Evolutionary conservation across 1,139 yeast species (phyloP).

Genomic region (Hyphopichia buzzinii): DNA sequence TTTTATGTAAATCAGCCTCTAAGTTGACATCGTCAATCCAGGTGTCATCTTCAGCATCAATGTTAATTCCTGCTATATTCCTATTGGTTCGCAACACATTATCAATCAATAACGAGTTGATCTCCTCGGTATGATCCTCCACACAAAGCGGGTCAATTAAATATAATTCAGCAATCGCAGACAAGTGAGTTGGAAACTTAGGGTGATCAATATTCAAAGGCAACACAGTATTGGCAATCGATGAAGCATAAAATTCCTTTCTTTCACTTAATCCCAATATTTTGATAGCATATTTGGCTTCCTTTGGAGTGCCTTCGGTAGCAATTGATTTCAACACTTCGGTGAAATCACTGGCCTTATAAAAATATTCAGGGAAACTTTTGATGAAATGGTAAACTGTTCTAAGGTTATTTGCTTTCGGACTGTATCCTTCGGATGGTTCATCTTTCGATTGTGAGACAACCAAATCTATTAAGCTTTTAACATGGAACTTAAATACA

Average conservation of each 20-base stretch:
- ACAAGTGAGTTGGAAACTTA: conserved; percentile 53
- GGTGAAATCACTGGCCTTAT: conserved; percentile 34
- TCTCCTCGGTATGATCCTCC: conserved; percentile 53
- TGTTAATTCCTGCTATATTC: conserved; percentile 16
- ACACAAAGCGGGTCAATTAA: conserved; percentile 49
- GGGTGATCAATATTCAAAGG: conserved; percentile 46
- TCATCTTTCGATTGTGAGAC: conserved; percentile 12
- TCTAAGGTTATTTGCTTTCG: conserved; percentile 35
- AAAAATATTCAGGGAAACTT: conserved; percentile 41
- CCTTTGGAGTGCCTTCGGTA: conserved; percentile 52
- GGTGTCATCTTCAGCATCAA: conserved; percentile 23
- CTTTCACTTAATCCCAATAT: conserved; percentile 49
- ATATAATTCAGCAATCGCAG: conserved; percentile 63
- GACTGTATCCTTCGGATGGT: conserved; percentile 4
- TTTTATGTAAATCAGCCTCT: conserved; percentile 19
- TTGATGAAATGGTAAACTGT: conserved; percentile 62
- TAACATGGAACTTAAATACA: conserved; percentile 60
- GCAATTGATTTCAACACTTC: conserved; percentile 46
- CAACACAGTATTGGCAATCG: conserved; percentile 42
- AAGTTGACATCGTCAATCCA: conserved; percentile 55
- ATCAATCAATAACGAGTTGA: conserved; percentile 61
- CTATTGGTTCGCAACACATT: conserved; percentile 57
- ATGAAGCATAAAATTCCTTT: conserved; percentile 37
- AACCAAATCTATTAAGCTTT: conserved; percentile 45
- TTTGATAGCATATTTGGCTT: conserved; percentile 66